These are phyloP conservation scores for Paxillus involutus DNA, from an alignment of 768 basidiomycete genomes.

Conservation along the genomic window DNA sequence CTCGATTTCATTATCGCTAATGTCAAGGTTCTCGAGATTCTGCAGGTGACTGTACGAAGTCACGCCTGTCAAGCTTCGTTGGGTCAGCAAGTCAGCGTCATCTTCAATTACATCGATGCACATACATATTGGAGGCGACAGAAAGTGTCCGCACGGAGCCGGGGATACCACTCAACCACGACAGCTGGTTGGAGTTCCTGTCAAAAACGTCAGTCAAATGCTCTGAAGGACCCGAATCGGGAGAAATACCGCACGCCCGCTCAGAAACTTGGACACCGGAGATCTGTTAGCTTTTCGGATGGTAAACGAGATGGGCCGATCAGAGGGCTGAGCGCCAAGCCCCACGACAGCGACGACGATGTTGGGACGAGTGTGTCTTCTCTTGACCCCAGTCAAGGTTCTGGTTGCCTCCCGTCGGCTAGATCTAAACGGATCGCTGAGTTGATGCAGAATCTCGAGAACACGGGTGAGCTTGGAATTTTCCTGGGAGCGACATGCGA, in stretches of 20 bases:
- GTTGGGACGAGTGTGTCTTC: conserved; percentile 23
- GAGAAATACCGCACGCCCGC: conserved; percentile 57
- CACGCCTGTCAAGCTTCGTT: conserved; percentile 70
- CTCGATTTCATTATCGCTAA: conserved; percentile 88
- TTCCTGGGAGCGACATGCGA: conserved; percentile 6
- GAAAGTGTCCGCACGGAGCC: conserved; percentile 71
- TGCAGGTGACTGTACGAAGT: conserved; percentile 87
- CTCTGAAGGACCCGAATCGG: conserved; percentile 51
- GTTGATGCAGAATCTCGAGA: conserved; percentile 74
- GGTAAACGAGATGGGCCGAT: conserved; percentile 92
- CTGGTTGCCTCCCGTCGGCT: conserved; percentile 51
- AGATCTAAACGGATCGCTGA: conserved; percentile 80
- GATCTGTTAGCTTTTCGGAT: conserved; percentile 97
- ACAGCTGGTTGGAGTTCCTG: conserved; percentile 73
- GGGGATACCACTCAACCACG: conserved; percentile 82
- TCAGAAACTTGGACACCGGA: conserved; percentile 50
- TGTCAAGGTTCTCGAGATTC: conserved; percentile 86
- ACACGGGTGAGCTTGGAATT: conserved; percentile 50
- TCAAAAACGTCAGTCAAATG: conserved; percentile 28
- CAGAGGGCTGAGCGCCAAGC: conserved; percentile 46
- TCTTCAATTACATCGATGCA: conserved; percentile 7
- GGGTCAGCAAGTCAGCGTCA: conserved; percentile 15
- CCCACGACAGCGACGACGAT: conserved; percentile 39
- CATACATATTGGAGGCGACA: conserved; percentile 71
- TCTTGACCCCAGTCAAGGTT: conserved; percentile 15